A percentile compares a stretch with the other conserved stretches of the same genome.
phyloP scores from a whole-genome alignment of 2,329 filamentous ascomycete genomes.

The Pseudogymnoascus sp. region DNA sequence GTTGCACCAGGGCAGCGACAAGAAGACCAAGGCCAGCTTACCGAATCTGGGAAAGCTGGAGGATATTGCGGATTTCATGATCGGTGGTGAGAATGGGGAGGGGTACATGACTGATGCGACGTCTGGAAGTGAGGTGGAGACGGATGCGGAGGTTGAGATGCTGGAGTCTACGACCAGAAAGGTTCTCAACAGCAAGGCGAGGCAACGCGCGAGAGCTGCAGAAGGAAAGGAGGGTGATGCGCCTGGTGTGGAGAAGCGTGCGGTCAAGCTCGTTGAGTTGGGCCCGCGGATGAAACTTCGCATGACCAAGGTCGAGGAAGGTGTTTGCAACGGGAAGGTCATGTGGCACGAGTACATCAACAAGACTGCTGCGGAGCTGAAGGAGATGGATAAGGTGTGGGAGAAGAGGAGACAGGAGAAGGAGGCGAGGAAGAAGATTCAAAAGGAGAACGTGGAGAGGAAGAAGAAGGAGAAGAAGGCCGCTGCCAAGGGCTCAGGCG shows the following conservation, averaged over 20 bases:
- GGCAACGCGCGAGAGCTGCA: slow-evolving; percentile 32
- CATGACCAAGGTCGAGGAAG: slow-evolving; percentile 93
- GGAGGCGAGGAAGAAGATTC: slow-evolving; percentile 69
- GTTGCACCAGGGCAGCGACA: slow-evolving; percentile 40
- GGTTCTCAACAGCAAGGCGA: slow-evolving; percentile 43
- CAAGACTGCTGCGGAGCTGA: slow-evolving; percentile 71
- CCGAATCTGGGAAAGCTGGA: slow-evolving; percentile 86
- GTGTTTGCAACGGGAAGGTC: slow-evolving; percentile 77
- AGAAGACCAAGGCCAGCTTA: slow-evolving; percentile 59
- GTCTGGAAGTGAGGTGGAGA: slow-evolving; percentile 86
- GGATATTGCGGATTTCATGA: slow-evolving; percentile 90
- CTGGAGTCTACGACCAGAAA: slow-evolving; percentile 54
- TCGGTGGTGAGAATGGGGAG: slow-evolving; percentile 65
- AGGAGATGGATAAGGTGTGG: slow-evolving; percentile 75
- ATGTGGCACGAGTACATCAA: slow-evolving; percentile 97
- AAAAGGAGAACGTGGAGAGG: slow-evolving; percentile 83
- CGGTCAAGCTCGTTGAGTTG: slow-evolving; percentile 85
- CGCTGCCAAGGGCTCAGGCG: slow-evolving; percentile 35
- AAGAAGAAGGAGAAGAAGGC: slow-evolving; percentile 60
- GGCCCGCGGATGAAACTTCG: slow-evolving; percentile 83
- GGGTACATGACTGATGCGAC: slow-evolving; percentile 81
- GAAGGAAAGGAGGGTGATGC: slow-evolving; percentile 35
- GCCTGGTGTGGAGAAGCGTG: slow-evolving; percentile 56
- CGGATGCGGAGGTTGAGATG: slow-evolving; percentile 91
- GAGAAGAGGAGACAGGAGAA: slow-evolving; percentile 70